These are phyloP conservation scores for Cryptococcus sp. DNA, from an alignment of 1,284 basidiomycete species.

Conservation along the genomic window DNA sequence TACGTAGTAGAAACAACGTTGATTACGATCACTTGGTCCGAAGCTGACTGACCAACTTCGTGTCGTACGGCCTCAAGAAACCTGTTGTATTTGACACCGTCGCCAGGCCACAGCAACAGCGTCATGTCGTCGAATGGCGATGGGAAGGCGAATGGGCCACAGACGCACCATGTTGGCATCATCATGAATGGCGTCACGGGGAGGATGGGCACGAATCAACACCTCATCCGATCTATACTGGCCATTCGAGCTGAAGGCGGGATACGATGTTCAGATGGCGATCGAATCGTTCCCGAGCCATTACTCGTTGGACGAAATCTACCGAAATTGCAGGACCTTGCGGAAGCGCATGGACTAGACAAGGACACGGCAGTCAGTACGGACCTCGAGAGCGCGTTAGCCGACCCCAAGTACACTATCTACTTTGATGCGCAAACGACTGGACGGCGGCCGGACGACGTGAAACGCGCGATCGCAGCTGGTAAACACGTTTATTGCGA, in stretches of 20 bases:
- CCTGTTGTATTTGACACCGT: too few relatives aligned
- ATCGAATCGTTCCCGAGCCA: conserved; percentile 21
- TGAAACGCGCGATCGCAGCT: conserved; percentile 23
- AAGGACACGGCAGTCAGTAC: conserved; percentile 1
- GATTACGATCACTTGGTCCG: too few relatives aligned
- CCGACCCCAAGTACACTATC: conserved; percentile 10
- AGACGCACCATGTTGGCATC: conserved; percentile 16
- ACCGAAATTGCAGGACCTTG: conserved; percentile 20
- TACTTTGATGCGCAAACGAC: conserved; percentile 30
- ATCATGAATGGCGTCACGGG: conserved; percentile 30
- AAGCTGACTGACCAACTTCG: too few relatives aligned
- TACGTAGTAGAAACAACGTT: too few relatives aligned
- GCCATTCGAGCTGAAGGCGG: conserved; percentile 25
- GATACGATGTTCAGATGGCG: conserved; percentile 17
- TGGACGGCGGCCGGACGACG: conserved; percentile 19
- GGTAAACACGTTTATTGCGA: conserved; percentile 29
- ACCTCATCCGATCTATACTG: conserved; percentile 26
- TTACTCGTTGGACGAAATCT: conserved; percentile 22
- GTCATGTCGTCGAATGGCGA: background rate
- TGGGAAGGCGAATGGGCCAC: background rate
- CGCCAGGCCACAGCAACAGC: too few relatives aligned
- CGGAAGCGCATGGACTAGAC: conserved; percentile 19
- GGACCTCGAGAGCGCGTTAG: conserved; percentile 19
- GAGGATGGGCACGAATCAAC: conserved; percentile 29
- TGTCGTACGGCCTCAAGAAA: too few relatives aligned